Conservation (phyloP, 2,329 filamentous ascomycete genomes). For the Penicillium digitatum region DNA sequence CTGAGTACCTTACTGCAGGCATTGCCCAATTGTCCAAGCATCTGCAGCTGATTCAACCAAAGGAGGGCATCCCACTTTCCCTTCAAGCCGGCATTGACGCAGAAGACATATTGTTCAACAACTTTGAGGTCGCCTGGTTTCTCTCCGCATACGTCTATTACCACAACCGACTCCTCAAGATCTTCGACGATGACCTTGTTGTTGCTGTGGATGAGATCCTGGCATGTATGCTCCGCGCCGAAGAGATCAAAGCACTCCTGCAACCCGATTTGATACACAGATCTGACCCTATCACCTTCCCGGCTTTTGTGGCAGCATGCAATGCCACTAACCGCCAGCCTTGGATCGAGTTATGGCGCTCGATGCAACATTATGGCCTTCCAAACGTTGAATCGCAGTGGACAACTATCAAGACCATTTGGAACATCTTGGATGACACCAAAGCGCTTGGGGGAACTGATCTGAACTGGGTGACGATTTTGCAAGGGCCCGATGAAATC, state of each 20-base stretch:
- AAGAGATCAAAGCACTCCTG: background rate
- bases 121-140: background rate
- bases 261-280: background rate
- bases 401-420: background rate
- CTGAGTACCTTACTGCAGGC: background rate
- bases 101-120: background rate
- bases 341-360: background rate
- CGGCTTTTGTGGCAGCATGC: background rate
- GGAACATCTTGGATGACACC: background rate
- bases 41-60: background rate
- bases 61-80: background rate
- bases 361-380: background rate
- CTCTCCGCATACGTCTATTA: background rate
- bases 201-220: background rate
- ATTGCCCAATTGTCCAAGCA: background rate
- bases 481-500: background rate
- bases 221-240: background rate
- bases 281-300: background rate
- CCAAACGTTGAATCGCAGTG: background rate
- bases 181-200: no score
- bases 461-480: background rate
- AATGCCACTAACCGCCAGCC: background rate
- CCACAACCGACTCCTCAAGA: background rate
- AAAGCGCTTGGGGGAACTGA: background rate
- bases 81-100: accelerated